Percentiles rank a stretch among this genome's conserved stretches.
phyloP scores from a whole-genome alignment of 257 asterid species.

The Plantago elongata region DNA sequence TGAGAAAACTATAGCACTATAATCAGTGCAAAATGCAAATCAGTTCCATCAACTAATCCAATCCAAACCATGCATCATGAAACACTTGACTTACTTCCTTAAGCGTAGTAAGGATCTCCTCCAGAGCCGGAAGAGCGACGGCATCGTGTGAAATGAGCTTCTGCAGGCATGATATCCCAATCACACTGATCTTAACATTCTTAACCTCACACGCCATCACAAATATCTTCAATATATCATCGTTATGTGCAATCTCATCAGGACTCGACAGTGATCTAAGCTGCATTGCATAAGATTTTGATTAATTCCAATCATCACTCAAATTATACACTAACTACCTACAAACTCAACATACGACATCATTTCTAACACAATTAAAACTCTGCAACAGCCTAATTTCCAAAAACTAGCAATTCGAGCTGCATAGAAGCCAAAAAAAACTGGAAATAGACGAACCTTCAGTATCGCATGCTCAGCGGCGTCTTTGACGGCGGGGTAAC shows the following conservation, averaged over 20 bases:
- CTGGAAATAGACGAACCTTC: conserved; percentile 40
- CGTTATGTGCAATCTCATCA: conserved; percentile 76
- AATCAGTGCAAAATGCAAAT: too few relatives aligned
- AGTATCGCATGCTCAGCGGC: conserved; percentile 97
- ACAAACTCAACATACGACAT: conserved; percentile 6
- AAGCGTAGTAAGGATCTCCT: conserved; percentile 70
- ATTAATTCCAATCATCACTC: conserved; percentile 18
- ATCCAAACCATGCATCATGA: not conserved
- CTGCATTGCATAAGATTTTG: conserved; percentile 57
- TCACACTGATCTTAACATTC: conserved; percentile 74
- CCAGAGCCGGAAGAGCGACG: conserved; percentile 79
- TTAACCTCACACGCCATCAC: conserved; percentile 96
- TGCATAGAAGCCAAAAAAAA: not conserved
- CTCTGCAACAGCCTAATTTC: too few relatives aligned
- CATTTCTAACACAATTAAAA: too few relatives aligned
- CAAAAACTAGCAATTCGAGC: not conserved
- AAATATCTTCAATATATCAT: conserved; percentile 79
- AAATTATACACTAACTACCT: conserved; percentile 1
- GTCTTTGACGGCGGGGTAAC: conserved; percentile 90
- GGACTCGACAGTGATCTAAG: conserved; percentile 81
- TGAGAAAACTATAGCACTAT: too few relatives aligned
- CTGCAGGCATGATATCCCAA: conserved; percentile 87
- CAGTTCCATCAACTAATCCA: conserved; percentile 4
- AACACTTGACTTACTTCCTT: conserved; percentile 67
- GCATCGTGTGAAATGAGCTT: conserved; percentile 93